These are phyloP conservation scores for Gautieria morchelliformis DNA, from an alignment of 768 basidiomycete genomes.

Conservation along the genomic window DNA sequence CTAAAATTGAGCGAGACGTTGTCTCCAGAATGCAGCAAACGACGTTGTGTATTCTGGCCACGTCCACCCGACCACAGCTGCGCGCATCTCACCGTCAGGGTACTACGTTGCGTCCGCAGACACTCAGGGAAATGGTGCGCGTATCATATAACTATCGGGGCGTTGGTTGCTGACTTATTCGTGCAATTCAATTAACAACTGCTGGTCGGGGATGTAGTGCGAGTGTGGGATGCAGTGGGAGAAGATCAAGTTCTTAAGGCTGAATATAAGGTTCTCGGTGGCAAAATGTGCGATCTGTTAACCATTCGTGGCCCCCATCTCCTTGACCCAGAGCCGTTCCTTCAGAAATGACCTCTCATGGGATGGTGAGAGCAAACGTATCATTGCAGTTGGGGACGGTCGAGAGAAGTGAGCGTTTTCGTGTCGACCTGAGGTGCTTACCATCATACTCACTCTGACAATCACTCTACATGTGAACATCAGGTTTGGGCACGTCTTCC, in stretches of 20 bases:
- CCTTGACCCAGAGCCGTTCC: background rate
- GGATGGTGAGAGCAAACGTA: conserved; percentile 95
- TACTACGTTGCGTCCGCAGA: conserved; percentile 95
- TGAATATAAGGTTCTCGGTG: conserved; percentile 68
- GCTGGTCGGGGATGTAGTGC: conserved; percentile 34
- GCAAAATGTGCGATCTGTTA: conserved; percentile 48
- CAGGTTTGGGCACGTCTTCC: conserved; percentile 78
- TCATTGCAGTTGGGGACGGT: conserved; percentile 90
- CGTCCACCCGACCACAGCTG: conserved; percentile 76
- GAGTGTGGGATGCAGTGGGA: conserved; percentile 89
- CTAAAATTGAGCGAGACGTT: conserved; percentile 4
- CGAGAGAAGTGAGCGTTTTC: conserved; percentile 56
- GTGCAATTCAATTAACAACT: background rate
- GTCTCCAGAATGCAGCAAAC: conserved; percentile 50
- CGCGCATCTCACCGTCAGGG: conserved; percentile 85
- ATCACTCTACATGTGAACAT: background rate
- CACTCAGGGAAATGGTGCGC: conserved; percentile 63
- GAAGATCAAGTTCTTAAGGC: conserved; percentile 76
- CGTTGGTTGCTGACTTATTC: background rate
- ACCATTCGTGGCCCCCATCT: background rate
- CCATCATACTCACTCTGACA: background rate
- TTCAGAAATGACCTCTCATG: conserved; percentile 86
- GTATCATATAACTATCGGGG: background rate
- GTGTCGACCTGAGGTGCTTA: no score
- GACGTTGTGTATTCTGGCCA: conserved; percentile 70